A percentile compares a stretch with the other conserved stretches of the same genome.
Conservation (phyloP, 1,139 yeast genomes). For the Zygoascus hellenicus region DNA sequence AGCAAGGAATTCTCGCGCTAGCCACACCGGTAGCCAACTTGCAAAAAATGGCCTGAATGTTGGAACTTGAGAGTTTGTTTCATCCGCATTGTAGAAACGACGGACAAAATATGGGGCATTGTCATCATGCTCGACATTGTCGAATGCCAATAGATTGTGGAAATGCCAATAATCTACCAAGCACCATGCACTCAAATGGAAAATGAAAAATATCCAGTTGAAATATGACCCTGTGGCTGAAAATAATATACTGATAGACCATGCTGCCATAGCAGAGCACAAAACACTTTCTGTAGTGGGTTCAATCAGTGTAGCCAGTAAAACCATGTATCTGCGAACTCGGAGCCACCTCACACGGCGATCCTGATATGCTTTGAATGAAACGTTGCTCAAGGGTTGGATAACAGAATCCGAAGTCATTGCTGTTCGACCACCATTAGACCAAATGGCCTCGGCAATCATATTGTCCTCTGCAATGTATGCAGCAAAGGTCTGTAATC, state of each 20-base stretch:
- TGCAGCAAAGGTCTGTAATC: slow-evolving; percentile 66
- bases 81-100: slow-evolving; percentile 25
- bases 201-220: slow-evolving; percentile 36
- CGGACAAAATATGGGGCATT: slow-evolving; percentile 29
- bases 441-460: slow-evolving; percentile 87
- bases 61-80: slow-evolving; percentile 1
- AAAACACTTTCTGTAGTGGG: slow-evolving; percentile 79
- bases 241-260: slow-evolving; percentile 49
- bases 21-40: slow-evolving; percentile 52
- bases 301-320: slow-evolving; percentile 76
- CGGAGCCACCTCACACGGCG: slow-evolving; percentile 82
- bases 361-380: slow-evolving; percentile 49
- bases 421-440: slow-evolving; percentile 65
- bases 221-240: slow-evolving; percentile 21
- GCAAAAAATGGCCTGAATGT: slow-evolving; percentile 17
- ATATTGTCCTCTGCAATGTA: slow-evolving; percentile 91
- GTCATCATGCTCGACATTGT: slow-evolving; percentile 28
- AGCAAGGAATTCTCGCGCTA: slow-evolving; percentile 64
- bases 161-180: slow-evolving; percentile 57
- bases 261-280: slow-evolving; percentile 44
- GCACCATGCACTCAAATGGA: slow-evolving; percentile 62
- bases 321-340: slow-evolving; percentile 85
- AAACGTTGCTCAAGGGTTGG: slow-evolving; percentile 61
- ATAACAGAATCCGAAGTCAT: slow-evolving; percentile 73
- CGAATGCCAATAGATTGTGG: slow-evolving; percentile 38